Evolutionary conservation across 2,329 filamentous ascomycete genomes (phyloP).

Genomic region (Penicillium brevicompactum): DNA sequence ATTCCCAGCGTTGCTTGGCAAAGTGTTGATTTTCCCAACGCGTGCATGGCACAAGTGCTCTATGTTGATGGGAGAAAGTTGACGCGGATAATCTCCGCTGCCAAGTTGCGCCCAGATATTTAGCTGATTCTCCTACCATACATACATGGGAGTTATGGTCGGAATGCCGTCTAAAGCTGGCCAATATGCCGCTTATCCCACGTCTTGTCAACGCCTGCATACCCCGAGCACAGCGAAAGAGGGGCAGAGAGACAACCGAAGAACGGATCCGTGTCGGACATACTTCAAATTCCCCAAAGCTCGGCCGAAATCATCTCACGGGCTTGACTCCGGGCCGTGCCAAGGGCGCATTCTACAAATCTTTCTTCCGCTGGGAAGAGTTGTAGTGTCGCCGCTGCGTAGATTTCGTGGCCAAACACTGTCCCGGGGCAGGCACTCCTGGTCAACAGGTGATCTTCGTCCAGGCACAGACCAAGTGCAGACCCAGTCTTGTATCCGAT

Average conservation of each 20-base stretch:
- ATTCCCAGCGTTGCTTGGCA: not conserved
- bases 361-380: conserved; percentile 33
- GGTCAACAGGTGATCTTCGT: conserved; percentile 42
- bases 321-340: conserved; percentile 46
- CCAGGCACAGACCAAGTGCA: conserved; percentile 40
- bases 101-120: conserved; percentile 41
- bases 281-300: conserved; percentile 48
- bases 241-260: conserved; percentile 47
- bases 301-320: conserved; percentile 47
- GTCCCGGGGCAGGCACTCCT: conserved; percentile 46
- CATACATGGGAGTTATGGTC: conserved; percentile 31
- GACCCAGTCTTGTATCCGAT: conserved; percentile 42
- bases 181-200: conserved; percentile 50
- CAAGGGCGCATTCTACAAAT: conserved; percentile 39
- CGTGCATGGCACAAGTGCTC: conserved; percentile 4
- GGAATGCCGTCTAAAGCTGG: conserved; percentile 39
- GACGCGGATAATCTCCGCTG: conserved; percentile 36
- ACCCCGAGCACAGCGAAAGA: conserved; percentile 41
- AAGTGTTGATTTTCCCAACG: not conserved
- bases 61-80: conserved; percentile 27
- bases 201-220: conserved; percentile 47
- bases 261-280: conserved; percentile 52
- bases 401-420: conserved; percentile 42
- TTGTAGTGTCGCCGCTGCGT: conserved; percentile 34
- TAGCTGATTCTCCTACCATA: conserved; percentile 28